Conservation (phyloP, 148 eudicot genomes). For the Pouteria glomerata region DNA sequence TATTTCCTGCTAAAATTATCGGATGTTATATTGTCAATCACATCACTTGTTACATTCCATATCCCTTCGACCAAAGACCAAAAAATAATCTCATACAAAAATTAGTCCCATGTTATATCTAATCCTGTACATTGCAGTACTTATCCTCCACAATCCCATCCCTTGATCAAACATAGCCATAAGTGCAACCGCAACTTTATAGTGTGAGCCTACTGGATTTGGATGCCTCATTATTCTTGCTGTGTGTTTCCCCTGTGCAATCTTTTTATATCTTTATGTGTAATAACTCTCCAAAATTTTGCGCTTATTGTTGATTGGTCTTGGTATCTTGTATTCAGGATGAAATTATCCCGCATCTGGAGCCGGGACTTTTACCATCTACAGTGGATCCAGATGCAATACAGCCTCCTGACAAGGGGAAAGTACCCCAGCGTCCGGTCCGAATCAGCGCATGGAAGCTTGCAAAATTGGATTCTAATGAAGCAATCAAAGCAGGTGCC, state of each 20-base stretch:
- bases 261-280: not conserved
- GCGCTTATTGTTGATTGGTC: not conserved
- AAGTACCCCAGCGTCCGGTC: conserved; percentile 56
- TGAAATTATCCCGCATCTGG: conserved; percentile 74
- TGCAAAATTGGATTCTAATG: conserved; percentile 72
- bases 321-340: conserved; percentile 40
- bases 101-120: too few relatives aligned
- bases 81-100: too few relatives aligned
- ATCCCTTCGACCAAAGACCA: too few relatives aligned
- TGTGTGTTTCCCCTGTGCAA: not conserved
- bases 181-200: not conserved
- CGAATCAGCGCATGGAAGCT: conserved; percentile 93
- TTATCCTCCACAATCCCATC: too few relatives aligned
- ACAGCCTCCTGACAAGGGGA: conserved; percentile 55
- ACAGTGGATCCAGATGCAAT: conserved; percentile 82
- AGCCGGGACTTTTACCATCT: conserved; percentile 79
- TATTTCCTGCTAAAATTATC: too few relatives aligned
- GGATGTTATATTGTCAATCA: too few relatives aligned
- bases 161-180: too few relatives aligned
- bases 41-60: too few relatives aligned
- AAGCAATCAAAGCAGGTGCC: conserved; percentile 86
- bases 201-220: not conserved
- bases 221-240: not conserved
- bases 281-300: not conserved
- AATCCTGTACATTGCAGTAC: too few relatives aligned